phyloP scores from a whole-genome alignment of 2,329 filamentous ascomycete genomes.

The Neofusicoccum parvum region DNA sequence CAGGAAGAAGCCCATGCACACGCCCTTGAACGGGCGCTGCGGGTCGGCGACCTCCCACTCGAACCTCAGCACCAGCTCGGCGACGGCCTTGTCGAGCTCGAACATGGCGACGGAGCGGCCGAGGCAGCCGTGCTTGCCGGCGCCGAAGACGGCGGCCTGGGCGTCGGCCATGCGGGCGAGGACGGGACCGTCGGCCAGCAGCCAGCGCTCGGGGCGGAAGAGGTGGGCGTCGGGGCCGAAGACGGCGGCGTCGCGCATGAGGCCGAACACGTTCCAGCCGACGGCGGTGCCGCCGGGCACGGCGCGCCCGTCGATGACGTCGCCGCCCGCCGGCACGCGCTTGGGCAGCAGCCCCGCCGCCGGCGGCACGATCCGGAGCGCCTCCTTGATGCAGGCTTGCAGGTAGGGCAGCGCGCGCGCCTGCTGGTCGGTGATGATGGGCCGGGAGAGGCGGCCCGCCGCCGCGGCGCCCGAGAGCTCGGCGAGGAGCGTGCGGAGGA shows the following conservation, averaged over 20 bases:
- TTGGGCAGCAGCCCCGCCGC: slow-evolving; percentile 35
- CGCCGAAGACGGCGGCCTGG: slow-evolving; percentile 40
- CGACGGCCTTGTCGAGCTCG: slow-evolving; percentile 44
- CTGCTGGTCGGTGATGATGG: slow-evolving; percentile 51
- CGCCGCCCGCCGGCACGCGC: slow-evolving; percentile 35
- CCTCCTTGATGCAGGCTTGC: slow-evolving; percentile 51
- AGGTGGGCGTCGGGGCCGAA: slow-evolving; percentile 42
- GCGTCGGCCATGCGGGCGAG: slow-evolving; percentile 35
- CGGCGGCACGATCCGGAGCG: slow-evolving; percentile 48
- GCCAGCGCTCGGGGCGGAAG: slow-evolving; percentile 43
- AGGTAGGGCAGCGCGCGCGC: slow-evolving; percentile 46
- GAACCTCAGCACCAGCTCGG: slow-evolving; percentile 35
- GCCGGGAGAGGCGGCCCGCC: slow-evolving; percentile 39
- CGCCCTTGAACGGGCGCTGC: slow-evolving; percentile 32
- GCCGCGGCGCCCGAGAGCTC: slow-evolving; percentile 50
- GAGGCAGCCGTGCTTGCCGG: slow-evolving; percentile 39
- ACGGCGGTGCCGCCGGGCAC: slow-evolving; percentile 40
- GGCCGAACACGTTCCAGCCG: slow-evolving; percentile 43
- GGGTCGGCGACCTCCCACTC: slow-evolving; percentile 1
- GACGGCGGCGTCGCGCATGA: slow-evolving; percentile 38
- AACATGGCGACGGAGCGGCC: slow-evolving; percentile 37
- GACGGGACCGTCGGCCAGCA: slow-evolving; percentile 27
- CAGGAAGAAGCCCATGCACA: slow-evolving; percentile 27
- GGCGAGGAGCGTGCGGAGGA: slow-evolving; percentile 48
- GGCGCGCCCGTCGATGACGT: slow-evolving; percentile 35